Evolutionary conservation across 208 protist genomes (phyloP).

Genomic region (Leishmania arabica): DNA sequence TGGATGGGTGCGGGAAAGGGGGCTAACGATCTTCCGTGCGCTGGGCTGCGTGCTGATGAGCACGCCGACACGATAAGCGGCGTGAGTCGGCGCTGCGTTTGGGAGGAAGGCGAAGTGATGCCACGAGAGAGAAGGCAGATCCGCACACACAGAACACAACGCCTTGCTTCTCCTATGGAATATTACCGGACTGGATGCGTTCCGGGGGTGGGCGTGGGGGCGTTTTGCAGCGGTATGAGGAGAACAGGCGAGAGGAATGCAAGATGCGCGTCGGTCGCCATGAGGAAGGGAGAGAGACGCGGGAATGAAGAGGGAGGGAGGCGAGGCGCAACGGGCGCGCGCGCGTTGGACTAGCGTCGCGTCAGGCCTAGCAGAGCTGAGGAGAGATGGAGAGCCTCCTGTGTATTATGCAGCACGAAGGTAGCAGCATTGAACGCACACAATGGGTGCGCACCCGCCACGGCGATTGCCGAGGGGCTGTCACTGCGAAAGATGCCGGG

Average conservation of each 20-base stretch:
- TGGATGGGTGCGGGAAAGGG: neutral
- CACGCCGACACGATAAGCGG: neutral
- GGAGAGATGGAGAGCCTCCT: neutral
- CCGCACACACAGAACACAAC: neutral
- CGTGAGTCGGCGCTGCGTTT: neutral
- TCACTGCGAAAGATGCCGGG: neutral
- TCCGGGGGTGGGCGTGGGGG: neutral
- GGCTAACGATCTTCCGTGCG: neutral
- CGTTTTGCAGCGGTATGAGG: neutral
- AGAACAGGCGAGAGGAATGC: neutral
- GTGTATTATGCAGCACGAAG: neutral
- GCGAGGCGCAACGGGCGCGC: neutral
- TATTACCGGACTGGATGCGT: neutral
- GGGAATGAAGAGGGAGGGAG: neutral
- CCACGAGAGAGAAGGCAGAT: neutral
- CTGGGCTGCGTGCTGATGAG: neutral
- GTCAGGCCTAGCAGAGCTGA: neutral
- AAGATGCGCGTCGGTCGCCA: neutral
- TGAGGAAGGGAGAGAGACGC: neutral
- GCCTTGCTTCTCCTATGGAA: neutral
- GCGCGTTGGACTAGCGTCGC: neutral
- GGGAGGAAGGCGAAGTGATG: constrained; percentile 11
- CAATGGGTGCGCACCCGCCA: neutral
- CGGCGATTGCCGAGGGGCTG: neutral
- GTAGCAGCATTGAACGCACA: neutral